Percentiles rank a stretch among this genome's conserved stretches.
These are phyloP conservation scores for Entamoeba invadens DNA, from an alignment of 208 protist species.

Conservation along the genomic window DNA sequence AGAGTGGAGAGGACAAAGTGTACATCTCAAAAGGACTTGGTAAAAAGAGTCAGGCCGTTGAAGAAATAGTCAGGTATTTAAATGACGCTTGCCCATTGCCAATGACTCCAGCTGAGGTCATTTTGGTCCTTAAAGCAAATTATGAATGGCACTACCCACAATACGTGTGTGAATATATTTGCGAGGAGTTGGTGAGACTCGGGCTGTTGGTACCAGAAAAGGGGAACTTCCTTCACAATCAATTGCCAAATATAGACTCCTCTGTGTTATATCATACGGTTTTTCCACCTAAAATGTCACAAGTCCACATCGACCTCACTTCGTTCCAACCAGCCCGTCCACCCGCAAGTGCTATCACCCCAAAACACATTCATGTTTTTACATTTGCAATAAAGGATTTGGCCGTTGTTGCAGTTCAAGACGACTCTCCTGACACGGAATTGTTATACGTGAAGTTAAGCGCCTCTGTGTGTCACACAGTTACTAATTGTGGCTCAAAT, in stretches of 20 bases:
- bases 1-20: not conserved
- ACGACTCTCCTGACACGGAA: not conserved
- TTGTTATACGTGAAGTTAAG: not conserved
- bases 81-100: not conserved
- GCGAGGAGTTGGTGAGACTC: not conserved
- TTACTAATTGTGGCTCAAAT: not conserved
- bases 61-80: not conserved
- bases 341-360: not conserved
- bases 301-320: not conserved
- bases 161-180: not conserved
- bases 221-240: not conserved
- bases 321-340: not conserved
- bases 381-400: not conserved
- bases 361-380: not conserved
- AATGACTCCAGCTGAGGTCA: not conserved
- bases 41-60: not conserved
- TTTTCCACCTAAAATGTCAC: not conserved
- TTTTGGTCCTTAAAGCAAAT: not conserved
- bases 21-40: not conserved
- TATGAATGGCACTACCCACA: not conserved
- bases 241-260: not conserved
- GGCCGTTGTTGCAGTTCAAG: not conserved
- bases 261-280: not conserved
- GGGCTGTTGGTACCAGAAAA: not conserved
- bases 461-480: not conserved